phyloP scores from a whole-genome alignment of 1,139 yeast species.

The Saccharomyces hybrid region DNA sequence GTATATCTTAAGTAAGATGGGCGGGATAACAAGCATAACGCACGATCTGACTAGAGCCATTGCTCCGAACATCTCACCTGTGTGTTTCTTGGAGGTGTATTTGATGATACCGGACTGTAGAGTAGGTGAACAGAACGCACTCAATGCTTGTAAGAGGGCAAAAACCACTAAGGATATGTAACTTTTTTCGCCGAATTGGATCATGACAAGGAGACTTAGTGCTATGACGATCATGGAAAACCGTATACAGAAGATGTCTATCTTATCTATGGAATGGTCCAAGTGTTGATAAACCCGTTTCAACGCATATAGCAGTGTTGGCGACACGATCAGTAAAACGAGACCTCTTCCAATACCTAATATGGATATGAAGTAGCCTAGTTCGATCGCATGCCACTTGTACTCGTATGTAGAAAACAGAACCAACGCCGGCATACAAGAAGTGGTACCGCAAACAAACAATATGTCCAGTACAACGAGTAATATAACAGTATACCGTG shows the following conservation, averaged over 20 bases:
- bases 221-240: constrained; percentile 34
- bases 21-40: constrained; percentile 36
- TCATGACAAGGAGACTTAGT: constrained; percentile 22
- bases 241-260: constrained; percentile 44
- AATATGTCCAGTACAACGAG: constrained; percentile 44
- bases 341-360: constrained; percentile 42
- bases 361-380: constrained; percentile 52
- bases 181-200: constrained; percentile 9
- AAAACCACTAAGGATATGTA: constrained; percentile 12
- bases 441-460: constrained; percentile 30
- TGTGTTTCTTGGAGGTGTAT: constrained; percentile 38
- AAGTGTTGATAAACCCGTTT: constrained; percentile 26
- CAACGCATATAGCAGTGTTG: constrained; percentile 37
- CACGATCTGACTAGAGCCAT: constrained; percentile 40
- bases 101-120: constrained; percentile 40
- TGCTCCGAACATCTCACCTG: constrained; percentile 48
- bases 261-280: constrained; percentile 40
- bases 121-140: constrained; percentile 38
- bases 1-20: constrained; percentile 36
- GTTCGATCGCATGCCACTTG: constrained; percentile 50
- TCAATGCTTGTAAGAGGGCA: constrained; percentile 36
- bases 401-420: constrained; percentile 53
- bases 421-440: constrained; percentile 40
- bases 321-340: constrained; percentile 38
- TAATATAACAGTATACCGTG: constrained; percentile 39